These are phyloP conservation scores for Apiosordaria backusii DNA, from an alignment of 495 filamentous ascomycete species.

Conservation along the genomic window DNA sequence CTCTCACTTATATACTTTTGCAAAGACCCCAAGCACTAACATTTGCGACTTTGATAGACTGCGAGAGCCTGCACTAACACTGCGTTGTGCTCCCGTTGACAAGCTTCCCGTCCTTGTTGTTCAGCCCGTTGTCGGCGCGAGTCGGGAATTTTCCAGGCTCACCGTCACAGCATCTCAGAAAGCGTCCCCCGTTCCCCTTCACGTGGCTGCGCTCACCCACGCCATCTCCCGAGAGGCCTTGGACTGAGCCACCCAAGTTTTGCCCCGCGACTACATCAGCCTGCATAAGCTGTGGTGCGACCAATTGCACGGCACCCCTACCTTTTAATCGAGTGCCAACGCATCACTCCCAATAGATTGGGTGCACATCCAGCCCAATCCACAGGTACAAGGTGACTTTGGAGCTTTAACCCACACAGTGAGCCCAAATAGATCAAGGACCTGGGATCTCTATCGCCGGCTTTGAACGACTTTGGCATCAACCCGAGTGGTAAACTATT, in stretches of 20 bases:
- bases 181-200: conserved; percentile 25
- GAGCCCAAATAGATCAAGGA: conserved; percentile 34
- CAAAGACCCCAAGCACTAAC: conserved; percentile 2
- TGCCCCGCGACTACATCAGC: conserved; percentile 54
- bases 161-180: conserved; percentile 20
- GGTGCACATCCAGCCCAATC: conserved; percentile 51
- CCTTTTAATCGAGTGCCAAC: conserved; percentile 53
- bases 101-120: conserved; percentile 4
- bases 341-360: conserved; percentile 57
- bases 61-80: not conserved
- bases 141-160: conserved; percentile 15
- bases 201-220: conserved; percentile 42
- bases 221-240: conserved; percentile 31
- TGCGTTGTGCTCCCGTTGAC: conserved; percentile 5
- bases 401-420: conserved; percentile 38
- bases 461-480: conserved; percentile 18
- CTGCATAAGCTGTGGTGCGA: conserved; percentile 57
- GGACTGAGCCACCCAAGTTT: conserved; percentile 44
- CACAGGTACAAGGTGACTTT: conserved; percentile 47
- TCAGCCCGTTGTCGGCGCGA: conserved; percentile 20
- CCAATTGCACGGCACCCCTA: conserved; percentile 49
- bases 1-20: conserved; percentile 33
- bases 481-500: conserved; percentile 22
- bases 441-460: conserved; percentile 30
- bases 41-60: conserved; percentile 4